phyloP scores from a whole-genome alignment of 257 asterid genomes.

The Solanum chiquidenum region DNA sequence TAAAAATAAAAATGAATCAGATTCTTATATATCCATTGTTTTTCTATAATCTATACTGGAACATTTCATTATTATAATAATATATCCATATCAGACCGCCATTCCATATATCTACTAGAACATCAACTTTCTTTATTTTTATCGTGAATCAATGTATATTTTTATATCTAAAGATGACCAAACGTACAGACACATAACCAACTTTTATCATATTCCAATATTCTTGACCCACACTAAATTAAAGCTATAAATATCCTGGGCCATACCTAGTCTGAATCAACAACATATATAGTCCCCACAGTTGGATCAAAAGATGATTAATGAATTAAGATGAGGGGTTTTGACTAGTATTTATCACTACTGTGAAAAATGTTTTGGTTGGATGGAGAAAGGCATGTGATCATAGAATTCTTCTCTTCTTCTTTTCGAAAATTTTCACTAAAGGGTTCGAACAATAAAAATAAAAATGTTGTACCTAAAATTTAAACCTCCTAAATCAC shows the following conservation, averaged over 20 bases:
- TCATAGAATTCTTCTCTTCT: not conserved
- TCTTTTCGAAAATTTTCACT: not conserved
- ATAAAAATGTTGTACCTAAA: not conserved
- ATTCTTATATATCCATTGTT: not conserved
- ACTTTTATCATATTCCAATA: not conserved
- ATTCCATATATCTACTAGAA: not conserved
- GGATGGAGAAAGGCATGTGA: constrained; percentile 1
- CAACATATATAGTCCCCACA: not conserved
- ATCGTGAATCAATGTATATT: not conserved
- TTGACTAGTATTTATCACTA: not conserved
- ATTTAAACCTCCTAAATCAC: not conserved
- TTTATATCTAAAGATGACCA: not conserved
- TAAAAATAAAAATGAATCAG: not conserved
- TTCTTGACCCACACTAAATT: not conserved
- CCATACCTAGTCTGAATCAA: not conserved
- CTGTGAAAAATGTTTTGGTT: not conserved
- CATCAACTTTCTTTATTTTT: not conserved
- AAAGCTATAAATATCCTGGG: not conserved
- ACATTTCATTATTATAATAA: not conserved
- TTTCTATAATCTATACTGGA: not conserved
- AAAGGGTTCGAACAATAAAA: not conserved
- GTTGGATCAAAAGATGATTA: not conserved
- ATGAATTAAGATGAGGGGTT: constrained; percentile 5
- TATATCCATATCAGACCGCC: not conserved
- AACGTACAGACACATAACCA: not conserved